Base-by-base conservation (phyloP, 139 green algal species). In the Volvox reticuliferus region DNA sequence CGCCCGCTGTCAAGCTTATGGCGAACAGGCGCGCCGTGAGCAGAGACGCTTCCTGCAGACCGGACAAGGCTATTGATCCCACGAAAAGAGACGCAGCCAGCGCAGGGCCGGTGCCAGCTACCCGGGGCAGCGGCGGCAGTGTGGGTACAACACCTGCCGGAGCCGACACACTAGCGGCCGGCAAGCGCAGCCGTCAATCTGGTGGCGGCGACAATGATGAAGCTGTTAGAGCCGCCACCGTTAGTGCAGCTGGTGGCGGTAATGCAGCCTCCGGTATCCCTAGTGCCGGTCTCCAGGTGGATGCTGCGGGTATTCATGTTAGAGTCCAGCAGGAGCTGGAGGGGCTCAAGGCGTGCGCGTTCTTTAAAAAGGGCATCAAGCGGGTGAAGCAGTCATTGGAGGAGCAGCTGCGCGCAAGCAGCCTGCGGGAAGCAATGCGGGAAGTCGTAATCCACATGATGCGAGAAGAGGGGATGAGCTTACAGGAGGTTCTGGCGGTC, bases 281-380 rank as follows among this genome's bases (percentile, higher is more conserved):
- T 36, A 85, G 20, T 68, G 44, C 79, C 79, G 21, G 36, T 68
- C 2, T 26, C 37, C 37, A 33, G 37, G 0, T 33, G 6, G 67
- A 0, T 20, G 33, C 33, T 2, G 9, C 5, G 44, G 44, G 44
- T 9, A 9, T 9, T 55, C 9, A 55, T 55, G 44, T 14, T 14
- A 55, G 44, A 55, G 44, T 55, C 44, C 44, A 55, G 44, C 44
- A 55, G 30, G 86, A 90, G 86, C 9, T 83, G 1, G 30, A 20
- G n/a, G 69, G 65, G 37, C 37, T 33, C 26, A 89, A 89, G 68
- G 69, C 85, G 18, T 71, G 69, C 44, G 28, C 69, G 5, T 68
- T 30, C 28, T 89, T 30, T 44, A 1, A 19, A 32, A 55, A 90
- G 9, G 73, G 86, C 71, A 26, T 63, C 13, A 90, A 90, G 86